Evolutionary conservation across 352 stramenopile genomes (phyloP).

Genomic region (Phytopythium montanum): DNA sequence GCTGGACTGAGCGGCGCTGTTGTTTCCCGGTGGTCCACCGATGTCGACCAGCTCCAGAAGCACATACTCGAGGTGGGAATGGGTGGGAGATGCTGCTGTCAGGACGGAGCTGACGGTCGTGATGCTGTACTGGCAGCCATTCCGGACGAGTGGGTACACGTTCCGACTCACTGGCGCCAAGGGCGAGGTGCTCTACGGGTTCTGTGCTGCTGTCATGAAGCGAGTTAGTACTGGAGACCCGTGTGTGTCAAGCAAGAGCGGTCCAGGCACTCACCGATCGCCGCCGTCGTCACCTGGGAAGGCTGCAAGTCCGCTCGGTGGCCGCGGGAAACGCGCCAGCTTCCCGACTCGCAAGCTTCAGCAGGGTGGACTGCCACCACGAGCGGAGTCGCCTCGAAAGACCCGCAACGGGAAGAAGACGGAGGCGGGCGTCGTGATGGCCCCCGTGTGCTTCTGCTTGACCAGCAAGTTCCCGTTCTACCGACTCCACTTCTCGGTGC

Average conservation of each 20-base stretch:
- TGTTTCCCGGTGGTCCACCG: conserved; percentile 70
- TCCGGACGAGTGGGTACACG: conserved; percentile 68
- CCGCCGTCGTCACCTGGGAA: conserved; percentile 1
- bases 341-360: conserved; percentile 12
- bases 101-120: neutral
- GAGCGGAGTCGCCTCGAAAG: neutral
- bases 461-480: conserved; percentile 89
- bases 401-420: neutral
- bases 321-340: conserved; percentile 31
- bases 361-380: neutral
- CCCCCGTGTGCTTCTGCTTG: conserved; percentile 77
- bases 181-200: conserved; percentile 76
- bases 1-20: conserved; percentile 39
- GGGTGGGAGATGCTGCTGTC: neutral
- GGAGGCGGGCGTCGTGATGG: conserved; percentile 25
- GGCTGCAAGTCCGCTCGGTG: conserved; percentile 2
- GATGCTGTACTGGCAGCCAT: conserved; percentile 21
- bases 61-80: conserved; percentile 55
- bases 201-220: conserved; percentile 68
- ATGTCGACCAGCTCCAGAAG: conserved; percentile 52
- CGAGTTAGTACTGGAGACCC: conserved; percentile 21
- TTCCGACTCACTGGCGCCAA: conserved; percentile 84
- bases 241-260: neutral
- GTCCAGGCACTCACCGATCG: neutral
- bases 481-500: conserved; percentile 75